A percentile compares a stretch with the other conserved stretches of the same genome.
Evolutionary conservation across 2,329 filamentous ascomycete species (phyloP).

Genomic region (Dryadomyces quercus-mongolicae): DNA sequence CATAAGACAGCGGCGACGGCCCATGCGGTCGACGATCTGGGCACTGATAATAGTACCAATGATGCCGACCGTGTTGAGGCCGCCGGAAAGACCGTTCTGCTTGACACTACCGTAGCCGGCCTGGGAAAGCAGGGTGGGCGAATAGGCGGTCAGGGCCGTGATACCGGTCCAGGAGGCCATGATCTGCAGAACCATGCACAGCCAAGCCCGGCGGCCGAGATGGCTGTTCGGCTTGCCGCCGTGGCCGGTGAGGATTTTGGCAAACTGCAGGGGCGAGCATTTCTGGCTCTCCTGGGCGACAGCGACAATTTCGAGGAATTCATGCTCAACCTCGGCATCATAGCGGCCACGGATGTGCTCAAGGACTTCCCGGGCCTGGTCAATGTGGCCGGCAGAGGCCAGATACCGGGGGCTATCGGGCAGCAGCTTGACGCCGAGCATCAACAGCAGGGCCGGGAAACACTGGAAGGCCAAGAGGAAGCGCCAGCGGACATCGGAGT

Average conservation of each 20-base stretch:
- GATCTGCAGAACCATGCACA: constrained; percentile 27
- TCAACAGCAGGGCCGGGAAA: constrained; percentile 27
- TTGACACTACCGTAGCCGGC: constrained; percentile 25
- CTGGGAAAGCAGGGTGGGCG: constrained; percentile 19
- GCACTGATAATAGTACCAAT: constrained; percentile 37
- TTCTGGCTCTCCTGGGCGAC: constrained; percentile 25
- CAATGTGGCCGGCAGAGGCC: constrained; percentile 10
- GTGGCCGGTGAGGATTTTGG: constrained; percentile 25
- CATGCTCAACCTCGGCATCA: constrained; percentile 23
- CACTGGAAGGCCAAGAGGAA: constrained; percentile 27
- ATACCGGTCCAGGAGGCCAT: constrained; percentile 33
- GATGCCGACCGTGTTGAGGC: constrained; percentile 38
- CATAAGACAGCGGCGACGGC: constrained; percentile 28
- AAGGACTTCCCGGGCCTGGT: constrained; percentile 20
- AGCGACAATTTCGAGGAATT: constrained; percentile 28
- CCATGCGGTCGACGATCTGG: constrained; percentile 36
- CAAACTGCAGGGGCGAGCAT: constrained; percentile 23
- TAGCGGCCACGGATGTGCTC: constrained; percentile 20
- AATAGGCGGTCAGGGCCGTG: constrained; percentile 27
- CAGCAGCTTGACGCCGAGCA: constrained; percentile 25
- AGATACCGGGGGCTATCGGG: constrained; percentile 31
- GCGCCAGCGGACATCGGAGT: constrained; percentile 22
- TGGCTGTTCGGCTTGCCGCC: constrained; percentile 22
- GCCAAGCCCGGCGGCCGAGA: constrained; percentile 25
- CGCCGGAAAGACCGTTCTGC: constrained; percentile 34